phyloP scores from a whole-genome alignment of 768 basidiomycete genomes.

The Roridomyces roridus region DNA sequence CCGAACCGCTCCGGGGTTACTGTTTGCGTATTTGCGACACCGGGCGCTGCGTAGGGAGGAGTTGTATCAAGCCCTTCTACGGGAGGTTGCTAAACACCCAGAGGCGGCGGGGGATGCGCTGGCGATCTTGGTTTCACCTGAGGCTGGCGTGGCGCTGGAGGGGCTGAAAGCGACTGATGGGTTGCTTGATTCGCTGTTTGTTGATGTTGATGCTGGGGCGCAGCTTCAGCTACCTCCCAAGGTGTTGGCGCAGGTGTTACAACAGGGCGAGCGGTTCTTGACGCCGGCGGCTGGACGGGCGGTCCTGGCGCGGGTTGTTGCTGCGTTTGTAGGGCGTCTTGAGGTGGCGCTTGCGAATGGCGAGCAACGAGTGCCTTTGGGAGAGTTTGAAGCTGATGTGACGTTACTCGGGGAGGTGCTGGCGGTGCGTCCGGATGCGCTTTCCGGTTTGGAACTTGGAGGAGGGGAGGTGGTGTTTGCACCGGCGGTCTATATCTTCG shows the following conservation, averaged over 20 bases:
- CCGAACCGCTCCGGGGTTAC: slow-evolving; percentile 44
- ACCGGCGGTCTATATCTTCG: slow-evolving; percentile 54
- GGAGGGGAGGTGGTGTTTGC: slow-evolving; percentile 34
- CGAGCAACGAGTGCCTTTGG: background rate
- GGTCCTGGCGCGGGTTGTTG: slow-evolving; percentile 9
- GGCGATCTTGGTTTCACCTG: slow-evolving; percentile 42
- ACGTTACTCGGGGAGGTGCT: slow-evolving; percentile 46
- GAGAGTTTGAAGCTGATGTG: slow-evolving; percentile 10
- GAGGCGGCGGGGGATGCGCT: slow-evolving; percentile 44
- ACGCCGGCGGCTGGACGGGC: slow-evolving; percentile 3
- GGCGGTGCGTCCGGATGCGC: slow-evolving; percentile 27
- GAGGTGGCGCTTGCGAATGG: slow-evolving; percentile 2
- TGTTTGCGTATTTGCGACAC: slow-evolving; percentile 59
- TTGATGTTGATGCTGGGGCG: background rate
- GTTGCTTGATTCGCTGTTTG: slow-evolving; percentile 20
- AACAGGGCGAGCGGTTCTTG: slow-evolving; percentile 15
- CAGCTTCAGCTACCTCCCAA: background rate
- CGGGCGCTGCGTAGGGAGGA: slow-evolving; percentile 38
- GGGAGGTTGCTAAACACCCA: slow-evolving; percentile 42
- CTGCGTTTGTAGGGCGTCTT: slow-evolving; percentile 9
- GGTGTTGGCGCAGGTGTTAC: slow-evolving; percentile 15
- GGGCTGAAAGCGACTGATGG: slow-evolving; percentile 5
- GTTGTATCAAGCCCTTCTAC: slow-evolving; percentile 59
- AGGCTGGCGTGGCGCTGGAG: background rate
- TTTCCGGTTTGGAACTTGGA: slow-evolving; percentile 17